A percentile compares a stretch with the other conserved stretches of the same genome.
phyloP scores from a whole-genome alignment of 2,329 filamentous ascomycete species.

The Stylonectria norvegica region DNA sequence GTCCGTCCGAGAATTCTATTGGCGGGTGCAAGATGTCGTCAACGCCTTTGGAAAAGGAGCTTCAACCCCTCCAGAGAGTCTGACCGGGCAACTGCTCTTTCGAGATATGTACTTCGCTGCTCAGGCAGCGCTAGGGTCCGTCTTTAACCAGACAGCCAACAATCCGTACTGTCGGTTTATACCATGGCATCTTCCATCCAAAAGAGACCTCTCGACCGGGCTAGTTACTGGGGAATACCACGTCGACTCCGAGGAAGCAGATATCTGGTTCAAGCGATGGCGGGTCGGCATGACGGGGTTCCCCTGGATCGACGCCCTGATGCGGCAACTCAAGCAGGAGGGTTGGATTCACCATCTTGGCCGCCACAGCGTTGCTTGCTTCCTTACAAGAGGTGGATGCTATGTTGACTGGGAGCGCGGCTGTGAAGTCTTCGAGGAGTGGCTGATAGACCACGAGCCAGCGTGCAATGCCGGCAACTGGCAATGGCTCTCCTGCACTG shows the following conservation, averaged over 20 bases:
- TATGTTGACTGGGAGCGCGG: constrained; percentile 78
- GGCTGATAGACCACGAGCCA: constrained; percentile 70
- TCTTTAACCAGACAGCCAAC: constrained; percentile 61
- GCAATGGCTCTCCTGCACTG: constrained; percentile 74
- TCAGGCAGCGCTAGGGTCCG: constrained; percentile 63
- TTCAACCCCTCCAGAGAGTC: constrained; percentile 62
- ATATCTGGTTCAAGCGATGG: constrained; percentile 67
- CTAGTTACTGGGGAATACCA: constrained; percentile 58
- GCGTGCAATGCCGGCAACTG: constrained; percentile 74
- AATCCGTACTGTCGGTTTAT: constrained; percentile 71
- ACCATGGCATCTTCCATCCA: constrained; percentile 72
- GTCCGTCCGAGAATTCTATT: constrained; percentile 69
- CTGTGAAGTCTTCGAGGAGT: constrained; percentile 74
- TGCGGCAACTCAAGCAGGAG: constrained; percentile 68
- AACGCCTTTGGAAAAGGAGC: constrained; percentile 52
- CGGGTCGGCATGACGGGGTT: constrained; percentile 67
- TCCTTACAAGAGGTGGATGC: constrained; percentile 74
- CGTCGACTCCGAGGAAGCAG: constrained; percentile 60
- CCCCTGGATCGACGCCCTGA: constrained; percentile 76
- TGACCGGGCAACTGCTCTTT: constrained; percentile 72
- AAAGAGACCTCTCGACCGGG: constrained; percentile 42
- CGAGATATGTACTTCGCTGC: constrained; percentile 82
- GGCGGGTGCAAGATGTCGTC: constrained; percentile 63
- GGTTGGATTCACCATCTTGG: constrained; percentile 81
- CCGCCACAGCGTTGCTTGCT: constrained; percentile 74